Evolutionary conservation across 2,329 filamentous ascomycete genomes (phyloP), one percentile per base, ranked within the genome.

Genomic region (Proliferodiscus dingleyae): DNA sequence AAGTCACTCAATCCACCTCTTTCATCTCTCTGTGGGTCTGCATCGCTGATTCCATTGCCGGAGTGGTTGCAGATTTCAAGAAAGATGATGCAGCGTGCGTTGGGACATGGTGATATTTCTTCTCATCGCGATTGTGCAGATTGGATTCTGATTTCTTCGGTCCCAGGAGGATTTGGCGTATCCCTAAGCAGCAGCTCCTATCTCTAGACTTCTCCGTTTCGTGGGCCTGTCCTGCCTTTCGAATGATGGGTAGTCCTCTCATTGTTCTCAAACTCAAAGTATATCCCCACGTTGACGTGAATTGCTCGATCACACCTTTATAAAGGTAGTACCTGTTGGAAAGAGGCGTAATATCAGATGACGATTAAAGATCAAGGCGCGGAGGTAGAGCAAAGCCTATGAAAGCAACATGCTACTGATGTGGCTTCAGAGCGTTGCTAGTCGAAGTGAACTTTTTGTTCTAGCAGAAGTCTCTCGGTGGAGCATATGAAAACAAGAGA

Each of bases 1-100:
- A 2, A 15, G 23, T 16, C 22, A n/a, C 22, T 33, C 15, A 9
- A 15, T 40, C 26, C 9, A 38, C 42, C 5, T 42, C 16, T 11
- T 37, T 5, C 23, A n/a, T 10, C 11, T 37, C 5, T 5, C 34
- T 10, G 18, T 47, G 46, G 6, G 22, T 18, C 13, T 34, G 22
- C 21, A 49, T 44, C 23, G 39, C 28, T 26, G 32, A 37, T 36
- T 50, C 30, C 54, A 57, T 57, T 7, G 33, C 37, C 18, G 45
- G 37, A 11, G 52, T 54, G 2, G 54, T 57, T 11, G 54, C 30
- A 5, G 50, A 51, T 19, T 43, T 57, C 13, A 54, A 24, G 33
- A 57, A 57, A 2, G 54, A 57, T 4, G 47, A 43, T 21, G 32
- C 42, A 2, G 54, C 43, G 32, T 57, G 54, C 13, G 47, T 50